Evolutionary conservation across 164 flowering plant species (phyloP).

Genomic region (Platanus orientalis): DNA sequence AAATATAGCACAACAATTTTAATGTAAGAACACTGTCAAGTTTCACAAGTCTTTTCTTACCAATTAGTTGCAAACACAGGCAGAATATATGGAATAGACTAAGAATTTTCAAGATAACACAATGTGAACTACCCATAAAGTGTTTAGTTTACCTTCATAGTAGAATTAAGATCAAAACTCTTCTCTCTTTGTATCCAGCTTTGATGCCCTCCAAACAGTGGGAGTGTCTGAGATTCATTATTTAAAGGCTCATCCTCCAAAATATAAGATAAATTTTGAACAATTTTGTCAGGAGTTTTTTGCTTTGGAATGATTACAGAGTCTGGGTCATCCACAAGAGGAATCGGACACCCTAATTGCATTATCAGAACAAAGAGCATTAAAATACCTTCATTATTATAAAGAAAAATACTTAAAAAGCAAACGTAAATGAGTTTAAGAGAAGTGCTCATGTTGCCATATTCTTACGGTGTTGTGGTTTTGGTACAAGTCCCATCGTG

Average conservation of each 20-base stretch:
- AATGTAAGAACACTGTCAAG: neutral
- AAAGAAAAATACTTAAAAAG: neutral
- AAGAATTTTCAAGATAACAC: constrained; percentile 3
- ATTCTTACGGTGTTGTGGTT: constrained; percentile 78
- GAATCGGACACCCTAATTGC: constrained; percentile 76
- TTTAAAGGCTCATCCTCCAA: constrained; percentile 45
- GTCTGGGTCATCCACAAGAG: constrained; percentile 63
- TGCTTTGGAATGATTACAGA: constrained; percentile 57
- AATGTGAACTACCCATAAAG: neutral
- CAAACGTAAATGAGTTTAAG: neutral
- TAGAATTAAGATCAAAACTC: constrained; percentile 64
- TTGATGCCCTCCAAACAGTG: constrained; percentile 85
- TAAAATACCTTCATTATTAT: neutral
- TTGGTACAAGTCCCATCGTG: constrained; percentile 67
- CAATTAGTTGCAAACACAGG: neutral
- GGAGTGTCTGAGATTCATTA: constrained; percentile 42
- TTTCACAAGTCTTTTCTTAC: neutral
- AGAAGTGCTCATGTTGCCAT: neutral
- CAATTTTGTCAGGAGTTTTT: constrained; percentile 51
- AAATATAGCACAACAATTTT: too few species aligned
- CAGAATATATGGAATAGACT: neutral
- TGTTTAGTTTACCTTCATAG: constrained; percentile 62
- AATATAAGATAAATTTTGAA: constrained; percentile 54
- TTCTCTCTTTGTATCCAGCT: constrained; percentile 79
- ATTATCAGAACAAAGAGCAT: constrained; percentile 12